These are phyloP conservation scores for Microcyclospora tardicrescens DNA, from an alignment of 2,329 filamentous ascomycete species.

Conservation along the genomic window DNA sequence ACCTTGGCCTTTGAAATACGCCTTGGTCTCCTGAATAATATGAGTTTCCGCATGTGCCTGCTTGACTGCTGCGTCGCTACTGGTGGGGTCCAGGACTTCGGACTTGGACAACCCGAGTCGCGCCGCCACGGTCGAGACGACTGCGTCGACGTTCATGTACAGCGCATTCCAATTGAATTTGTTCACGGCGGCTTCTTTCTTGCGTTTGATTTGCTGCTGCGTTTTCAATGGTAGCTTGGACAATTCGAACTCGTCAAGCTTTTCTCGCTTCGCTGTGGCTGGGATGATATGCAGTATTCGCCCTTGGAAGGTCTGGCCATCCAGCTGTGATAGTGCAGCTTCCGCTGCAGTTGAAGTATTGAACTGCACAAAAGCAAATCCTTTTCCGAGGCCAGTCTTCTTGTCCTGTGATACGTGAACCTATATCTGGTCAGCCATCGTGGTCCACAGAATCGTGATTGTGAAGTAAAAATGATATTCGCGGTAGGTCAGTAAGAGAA, in stretches of 20 bases:
- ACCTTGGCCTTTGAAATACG: slow-evolving; percentile 76
- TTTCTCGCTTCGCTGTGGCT: slow-evolving; percentile 68
- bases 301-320: slow-evolving; percentile 82
- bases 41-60: slow-evolving; percentile 95
- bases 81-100: slow-evolving; percentile 88
- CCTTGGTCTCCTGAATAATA: slow-evolving; percentile 89
- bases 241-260: slow-evolving; percentile 75
- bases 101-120: slow-evolving; percentile 83
- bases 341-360: slow-evolving; percentile 58
- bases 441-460: neutral
- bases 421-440: slow-evolving; percentile 35
- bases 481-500: slow-evolving; percentile 45
- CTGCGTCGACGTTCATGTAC: slow-evolving; percentile 92
- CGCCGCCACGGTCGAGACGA: slow-evolving; percentile 77
- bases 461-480: slow-evolving; percentile 2
- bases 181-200: slow-evolving; percentile 61
- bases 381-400: slow-evolving; percentile 62
- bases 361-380: slow-evolving; percentile 80
- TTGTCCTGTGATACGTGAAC: slow-evolving; percentile 72
- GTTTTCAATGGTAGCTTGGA: slow-evolving; percentile 90
- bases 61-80: slow-evolving; percentile 84
- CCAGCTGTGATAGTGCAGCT: slow-evolving; percentile 63
- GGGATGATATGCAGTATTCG: slow-evolving; percentile 83
- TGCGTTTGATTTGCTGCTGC: slow-evolving; percentile 79
- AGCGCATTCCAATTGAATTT: slow-evolving; percentile 98